phyloP scores from a whole-genome alignment of 306 rosid species.

The Lablab purpureus region DNA sequence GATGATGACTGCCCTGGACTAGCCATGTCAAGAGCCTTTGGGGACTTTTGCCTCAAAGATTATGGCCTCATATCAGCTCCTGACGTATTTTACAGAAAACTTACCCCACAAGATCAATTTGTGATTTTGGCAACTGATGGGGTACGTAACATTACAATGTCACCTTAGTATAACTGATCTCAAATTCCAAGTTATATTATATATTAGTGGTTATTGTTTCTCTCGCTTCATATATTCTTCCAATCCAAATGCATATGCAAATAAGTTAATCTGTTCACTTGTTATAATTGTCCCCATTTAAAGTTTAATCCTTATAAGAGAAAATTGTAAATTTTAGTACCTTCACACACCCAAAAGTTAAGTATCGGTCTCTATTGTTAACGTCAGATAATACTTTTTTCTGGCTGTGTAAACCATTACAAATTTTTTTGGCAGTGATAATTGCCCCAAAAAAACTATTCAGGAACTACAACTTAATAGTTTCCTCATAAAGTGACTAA shows the following conservation, averaged over 20 bases:
- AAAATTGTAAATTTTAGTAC: no score
- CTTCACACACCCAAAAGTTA: no score
- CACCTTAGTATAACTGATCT: slow-evolving; percentile 11
- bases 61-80: slow-evolving; percentile 86
- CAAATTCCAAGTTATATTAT: not conserved
- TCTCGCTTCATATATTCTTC: slow-evolving; percentile 19
- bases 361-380: no score
- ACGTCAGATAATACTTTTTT: no score
- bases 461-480: no score
- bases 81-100: slow-evolving; percentile 66
- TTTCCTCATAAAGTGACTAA: no score
- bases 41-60: slow-evolving; percentile 94
- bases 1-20: slow-evolving; percentile 92
- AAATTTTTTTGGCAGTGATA: no score
- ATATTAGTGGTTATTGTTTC: not conserved
- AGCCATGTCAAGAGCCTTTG: slow-evolving; percentile 96
- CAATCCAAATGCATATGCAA: slow-evolving; percentile 2
- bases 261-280: not conserved
- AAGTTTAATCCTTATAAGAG: no score
- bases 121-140: slow-evolving; percentile 93
- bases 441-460: no score
- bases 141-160: slow-evolving; percentile 50
- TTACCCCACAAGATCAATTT: slow-evolving; percentile 73
- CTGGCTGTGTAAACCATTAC: no score
- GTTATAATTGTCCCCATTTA: no score